A percentile compares a stretch with the other conserved stretches of the same genome.
Conservation (phyloP, 768 basidiomycete species). For the Russula emetica region DNA sequence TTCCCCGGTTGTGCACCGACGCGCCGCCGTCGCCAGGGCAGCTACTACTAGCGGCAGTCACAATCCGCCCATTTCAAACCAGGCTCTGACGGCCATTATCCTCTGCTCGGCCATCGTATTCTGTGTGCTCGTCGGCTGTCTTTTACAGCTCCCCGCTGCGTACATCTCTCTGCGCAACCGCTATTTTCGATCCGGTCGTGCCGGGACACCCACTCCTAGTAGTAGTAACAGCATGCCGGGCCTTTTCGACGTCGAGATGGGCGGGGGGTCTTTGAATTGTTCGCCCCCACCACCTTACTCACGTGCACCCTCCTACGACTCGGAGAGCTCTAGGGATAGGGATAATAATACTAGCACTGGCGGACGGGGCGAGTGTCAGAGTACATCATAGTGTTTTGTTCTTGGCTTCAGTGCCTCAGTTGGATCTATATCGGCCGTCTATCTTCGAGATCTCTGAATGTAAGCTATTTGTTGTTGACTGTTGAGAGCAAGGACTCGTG, state of each 20-base stretch:
- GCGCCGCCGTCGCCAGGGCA: not conserved
- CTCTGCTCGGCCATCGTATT: constrained; percentile 4
- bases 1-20: not conserved
- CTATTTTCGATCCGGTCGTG: not conserved
- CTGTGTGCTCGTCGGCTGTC: constrained; percentile 13
- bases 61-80: constrained; percentile 1
- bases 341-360: not conserved
- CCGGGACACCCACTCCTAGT: not conserved
- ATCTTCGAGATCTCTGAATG: not conserved
- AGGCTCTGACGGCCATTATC: constrained; percentile 10
- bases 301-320: constrained; percentile 23
- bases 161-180: not conserved
- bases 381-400: constrained; percentile 5
- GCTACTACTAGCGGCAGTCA: too few species aligned
- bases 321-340: not conserved
- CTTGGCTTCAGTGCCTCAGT: not conserved
- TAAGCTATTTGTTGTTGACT: not conserved
- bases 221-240: not conserved
- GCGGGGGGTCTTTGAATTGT: not conserved
- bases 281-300: constrained; percentile 23
- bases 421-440: not conserved
- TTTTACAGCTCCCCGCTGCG: not conserved
- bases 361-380: not conserved
- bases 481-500: not conserved
- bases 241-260: constrained; percentile 2